A percentile compares a stretch with the other conserved stretches of the same genome.
phyloP scores from a whole-genome alignment of 1,139 yeast species.

The Meyerozyma sp. region DNA sequence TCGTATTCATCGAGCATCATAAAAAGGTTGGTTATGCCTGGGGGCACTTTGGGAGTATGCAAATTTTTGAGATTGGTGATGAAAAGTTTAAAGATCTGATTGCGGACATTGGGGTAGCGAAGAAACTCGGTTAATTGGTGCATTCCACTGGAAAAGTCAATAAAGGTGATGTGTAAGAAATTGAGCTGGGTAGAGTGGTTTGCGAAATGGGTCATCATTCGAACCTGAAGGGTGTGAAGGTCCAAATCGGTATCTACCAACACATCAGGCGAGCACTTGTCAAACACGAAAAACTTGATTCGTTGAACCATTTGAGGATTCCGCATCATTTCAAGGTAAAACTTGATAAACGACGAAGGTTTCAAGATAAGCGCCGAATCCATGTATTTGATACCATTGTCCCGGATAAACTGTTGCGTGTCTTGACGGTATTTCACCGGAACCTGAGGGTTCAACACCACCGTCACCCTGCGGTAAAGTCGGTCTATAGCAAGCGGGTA shows the following conservation, averaged over 20 bases:
- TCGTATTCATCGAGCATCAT: conserved; percentile 30
- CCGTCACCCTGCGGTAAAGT: conserved; percentile 28
- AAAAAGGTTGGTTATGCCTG: conserved; percentile 26
- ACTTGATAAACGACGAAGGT: neutral
- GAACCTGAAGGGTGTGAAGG: conserved; percentile 12
- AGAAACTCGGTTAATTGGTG: conserved; percentile 21
- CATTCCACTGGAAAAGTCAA: conserved; percentile 24
- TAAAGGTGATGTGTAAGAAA: conserved; percentile 32
- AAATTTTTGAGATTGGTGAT: conserved; percentile 21
- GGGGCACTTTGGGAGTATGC: conserved; percentile 23
- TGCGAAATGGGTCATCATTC: conserved; percentile 26
- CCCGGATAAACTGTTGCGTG: conserved; percentile 16
- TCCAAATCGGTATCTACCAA: conserved; percentile 9
- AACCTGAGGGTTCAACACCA: conserved; percentile 25
- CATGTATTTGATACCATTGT: conserved; percentile 28
- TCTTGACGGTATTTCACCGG: conserved; percentile 18
- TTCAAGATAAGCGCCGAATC: conserved; percentile 22
- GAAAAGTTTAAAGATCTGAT: conserved; percentile 28
- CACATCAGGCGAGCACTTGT: conserved; percentile 23
- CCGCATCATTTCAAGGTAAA: conserved; percentile 13
- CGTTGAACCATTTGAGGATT: conserved; percentile 18
- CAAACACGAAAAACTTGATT: conserved; percentile 30
- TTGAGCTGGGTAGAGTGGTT: conserved; percentile 18
- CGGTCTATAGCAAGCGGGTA: conserved; percentile 20
- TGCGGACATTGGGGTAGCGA: conserved; percentile 20